phyloP scores from a whole-genome alignment of 257 asterid genomes.

The Ballota nigra region DNA sequence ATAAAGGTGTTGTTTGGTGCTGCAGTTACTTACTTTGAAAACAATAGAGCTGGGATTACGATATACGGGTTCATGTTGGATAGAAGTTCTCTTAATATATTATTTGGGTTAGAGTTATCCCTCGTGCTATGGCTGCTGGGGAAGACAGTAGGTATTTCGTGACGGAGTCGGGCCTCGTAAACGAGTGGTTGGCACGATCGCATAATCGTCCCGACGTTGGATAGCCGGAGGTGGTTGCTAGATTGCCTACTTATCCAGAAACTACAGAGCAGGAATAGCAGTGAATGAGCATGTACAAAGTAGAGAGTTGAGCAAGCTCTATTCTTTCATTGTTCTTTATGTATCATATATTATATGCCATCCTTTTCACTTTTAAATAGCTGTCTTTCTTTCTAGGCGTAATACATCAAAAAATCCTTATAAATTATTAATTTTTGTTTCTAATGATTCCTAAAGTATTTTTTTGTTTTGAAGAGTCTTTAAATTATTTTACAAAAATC shows the following conservation, averaged over 20 bases:
- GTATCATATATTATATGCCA: not conserved
- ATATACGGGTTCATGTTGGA: constrained; percentile 91
- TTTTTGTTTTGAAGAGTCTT: too few species aligned
- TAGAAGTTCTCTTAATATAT: constrained; percentile 69
- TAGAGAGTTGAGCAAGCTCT: not conserved
- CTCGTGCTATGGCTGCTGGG: constrained; percentile 94
- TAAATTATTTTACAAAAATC: too few species aligned
- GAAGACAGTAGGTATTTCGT: constrained; percentile 74
- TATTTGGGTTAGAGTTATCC: constrained; percentile 80
- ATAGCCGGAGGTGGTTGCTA: not conserved
- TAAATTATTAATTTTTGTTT: too few species aligned
- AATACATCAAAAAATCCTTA: too few species aligned
- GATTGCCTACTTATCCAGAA: not conserved
- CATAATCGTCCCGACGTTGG: not conserved
- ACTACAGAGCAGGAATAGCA: not conserved
- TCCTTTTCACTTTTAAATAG: not conserved
- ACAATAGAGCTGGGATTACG: constrained; percentile 87
- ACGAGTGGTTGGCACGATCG: not conserved
- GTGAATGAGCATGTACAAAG: not conserved
- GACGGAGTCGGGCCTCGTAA: constrained; percentile 5
- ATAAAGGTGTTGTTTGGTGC: not conserved
- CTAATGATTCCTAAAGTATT: too few species aligned
- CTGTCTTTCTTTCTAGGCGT: too few species aligned
- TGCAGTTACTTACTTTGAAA: constrained; percentile 84
- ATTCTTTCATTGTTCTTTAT: constrained; percentile 5